Evolutionary conservation across 768 basidiomycete species (phyloP).

Genomic region (Pseudohyphozyma bogoriensis): DNA sequence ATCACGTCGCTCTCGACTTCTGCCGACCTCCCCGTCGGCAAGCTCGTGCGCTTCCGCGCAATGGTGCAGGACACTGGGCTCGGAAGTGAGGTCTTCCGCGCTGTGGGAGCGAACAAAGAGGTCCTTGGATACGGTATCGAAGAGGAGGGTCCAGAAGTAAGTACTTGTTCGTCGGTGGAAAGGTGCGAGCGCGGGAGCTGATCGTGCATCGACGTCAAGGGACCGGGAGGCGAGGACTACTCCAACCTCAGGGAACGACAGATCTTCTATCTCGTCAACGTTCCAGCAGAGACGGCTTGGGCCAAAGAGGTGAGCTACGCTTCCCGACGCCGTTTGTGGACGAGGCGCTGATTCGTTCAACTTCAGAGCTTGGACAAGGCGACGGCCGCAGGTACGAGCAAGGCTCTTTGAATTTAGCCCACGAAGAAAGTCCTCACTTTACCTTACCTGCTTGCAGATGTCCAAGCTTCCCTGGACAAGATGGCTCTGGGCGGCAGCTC

Average conservation of each 20-base stretch:
- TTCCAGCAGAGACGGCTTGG: slow-evolving; percentile 34
- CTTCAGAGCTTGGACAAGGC: slow-evolving; percentile 11
- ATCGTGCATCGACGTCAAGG: neutral
- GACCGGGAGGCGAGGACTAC: slow-evolving; percentile 30
- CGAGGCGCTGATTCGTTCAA: neutral
- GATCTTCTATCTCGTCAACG: slow-evolving; percentile 30
- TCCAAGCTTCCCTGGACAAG: slow-evolving; percentile 6
- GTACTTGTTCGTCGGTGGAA: too few species aligned
- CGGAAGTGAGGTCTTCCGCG: slow-evolving; percentile 32
- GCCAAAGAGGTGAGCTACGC: slow-evolving; percentile 19
- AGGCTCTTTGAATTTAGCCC: too few species aligned
- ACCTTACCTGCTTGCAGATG: neutral
- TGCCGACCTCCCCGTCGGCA: slow-evolving; percentile 1
- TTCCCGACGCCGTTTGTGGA: neutral
- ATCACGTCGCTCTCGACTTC: slow-evolving; percentile 4
- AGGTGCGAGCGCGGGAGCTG: neutral
- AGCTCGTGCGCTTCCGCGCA: slow-evolving; percentile 32
- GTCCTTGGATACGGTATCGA: slow-evolving; percentile 17
- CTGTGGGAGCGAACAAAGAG: neutral
- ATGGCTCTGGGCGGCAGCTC: slow-evolving; percentile 4
- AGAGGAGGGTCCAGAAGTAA: slow-evolving; percentile 6
- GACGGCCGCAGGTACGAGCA: slow-evolving; percentile 2
- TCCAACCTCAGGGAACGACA: slow-evolving; percentile 31
- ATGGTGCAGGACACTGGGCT: slow-evolving; percentile 36
- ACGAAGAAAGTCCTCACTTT: too few species aligned